Evolutionary conservation across 2,329 filamentous ascomycete species (phyloP).

Genomic region (Alternaria incomplexa): DNA sequence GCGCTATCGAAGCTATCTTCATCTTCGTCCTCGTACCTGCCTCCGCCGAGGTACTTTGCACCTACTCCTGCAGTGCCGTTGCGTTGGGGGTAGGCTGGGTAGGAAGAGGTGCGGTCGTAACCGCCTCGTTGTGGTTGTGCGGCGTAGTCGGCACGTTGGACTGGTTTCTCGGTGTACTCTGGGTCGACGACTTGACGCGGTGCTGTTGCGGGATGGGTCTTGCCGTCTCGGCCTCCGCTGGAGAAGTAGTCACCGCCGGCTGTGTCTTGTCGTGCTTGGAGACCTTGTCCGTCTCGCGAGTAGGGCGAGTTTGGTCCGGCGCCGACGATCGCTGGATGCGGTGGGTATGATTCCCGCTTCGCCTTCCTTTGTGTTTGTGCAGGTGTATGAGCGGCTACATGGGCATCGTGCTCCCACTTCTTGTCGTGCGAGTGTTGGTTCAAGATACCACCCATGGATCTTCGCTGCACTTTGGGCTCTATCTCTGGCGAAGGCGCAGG

Average conservation of each 20-base stretch:
- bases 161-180: slow-evolving; percentile 16
- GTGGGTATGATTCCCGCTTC: slow-evolving; percentile 43
- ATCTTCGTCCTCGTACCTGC: slow-evolving; percentile 41
- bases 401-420: slow-evolving; percentile 40
- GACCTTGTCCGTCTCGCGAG: slow-evolving; percentile 30
- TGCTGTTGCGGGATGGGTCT: slow-evolving; percentile 12
- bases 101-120: slow-evolving; percentile 29
- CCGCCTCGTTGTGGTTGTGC: slow-evolving; percentile 26
- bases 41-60: slow-evolving; percentile 36
- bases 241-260: slow-evolving; percentile 38
- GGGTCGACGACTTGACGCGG: slow-evolving; percentile 9
- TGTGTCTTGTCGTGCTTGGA: slow-evolving; percentile 38
- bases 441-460: slow-evolving; percentile 43
- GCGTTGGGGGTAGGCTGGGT: slow-evolving; percentile 26
- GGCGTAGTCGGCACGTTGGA: slow-evolving; percentile 23
- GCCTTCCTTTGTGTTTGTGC: slow-evolving; percentile 21
- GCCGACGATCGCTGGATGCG: slow-evolving; percentile 46
- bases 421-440: slow-evolving; percentile 36
- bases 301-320: slow-evolving; percentile 43
- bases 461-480: slow-evolving; percentile 30
- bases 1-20: slow-evolving; percentile 34
- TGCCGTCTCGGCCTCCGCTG: slow-evolving; percentile 27
- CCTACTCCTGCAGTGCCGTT: slow-evolving; percentile 37
- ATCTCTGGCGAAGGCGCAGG: slow-evolving; percentile 23
- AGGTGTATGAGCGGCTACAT: slow-evolving; percentile 33